Percentiles rank a stretch among this genome's conserved stretches.
phyloP scores from a whole-genome alignment of 2,329 filamentous ascomycete species.

The Chaetomiaceae sp. region DNA sequence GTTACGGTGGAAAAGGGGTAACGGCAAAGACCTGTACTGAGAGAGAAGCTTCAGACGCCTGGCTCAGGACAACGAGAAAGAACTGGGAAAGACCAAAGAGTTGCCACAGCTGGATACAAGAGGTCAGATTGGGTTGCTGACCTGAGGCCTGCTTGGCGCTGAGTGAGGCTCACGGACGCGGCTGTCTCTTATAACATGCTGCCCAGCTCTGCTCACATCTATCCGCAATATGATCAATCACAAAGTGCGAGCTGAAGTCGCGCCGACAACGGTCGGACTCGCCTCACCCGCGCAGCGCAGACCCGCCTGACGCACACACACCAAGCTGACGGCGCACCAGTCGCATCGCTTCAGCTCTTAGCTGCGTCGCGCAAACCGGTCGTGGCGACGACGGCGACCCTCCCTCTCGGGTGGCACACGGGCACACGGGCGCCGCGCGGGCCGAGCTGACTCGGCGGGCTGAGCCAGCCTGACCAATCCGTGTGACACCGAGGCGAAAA shows the following conservation, averaged over 20 bases:
- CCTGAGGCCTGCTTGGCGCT: neutral
- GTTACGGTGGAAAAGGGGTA: too few species aligned
- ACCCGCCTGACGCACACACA: neutral
- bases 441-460: constrained; percentile 12
- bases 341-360: constrained; percentile 2
- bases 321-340: constrained; percentile 2
- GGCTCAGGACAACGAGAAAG: too few species aligned
- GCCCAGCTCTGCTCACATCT: too few species aligned
- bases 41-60: too few species aligned
- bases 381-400: neutral
- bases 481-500: constrained; percentile 8
- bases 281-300: constrained; percentile 12
- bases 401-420: constrained; percentile 7
- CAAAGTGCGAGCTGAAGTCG: constrained; percentile 8
- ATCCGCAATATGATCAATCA: constrained; percentile 6
- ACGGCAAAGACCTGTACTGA: too few species aligned
- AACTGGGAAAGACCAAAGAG: too few species aligned
- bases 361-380: neutral
- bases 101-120: too few species aligned
- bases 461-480: constrained; percentile 6
- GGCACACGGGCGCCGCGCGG: constrained; percentile 1
- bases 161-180: constrained; percentile 1
- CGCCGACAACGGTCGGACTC: neutral
- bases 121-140: too few species aligned
- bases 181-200: constrained; percentile 2